Conservation (phyloP, 208 protist genomes). For the Leishmania braziliensis region DNA sequence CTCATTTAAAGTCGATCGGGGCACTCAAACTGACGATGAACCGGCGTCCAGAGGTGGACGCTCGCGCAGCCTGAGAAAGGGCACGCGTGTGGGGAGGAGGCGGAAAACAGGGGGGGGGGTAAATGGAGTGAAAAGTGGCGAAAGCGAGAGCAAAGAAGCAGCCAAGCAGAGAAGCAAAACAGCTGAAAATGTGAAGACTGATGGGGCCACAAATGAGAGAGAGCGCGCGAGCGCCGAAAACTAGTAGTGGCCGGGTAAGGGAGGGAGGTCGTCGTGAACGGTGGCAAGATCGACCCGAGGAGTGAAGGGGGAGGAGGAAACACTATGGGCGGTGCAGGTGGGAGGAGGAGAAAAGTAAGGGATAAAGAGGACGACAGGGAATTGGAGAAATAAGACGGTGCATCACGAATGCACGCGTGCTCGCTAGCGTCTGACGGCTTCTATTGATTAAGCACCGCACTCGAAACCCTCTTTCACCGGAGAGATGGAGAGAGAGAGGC, state of each 20-base stretch:
- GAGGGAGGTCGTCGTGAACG: not conserved
- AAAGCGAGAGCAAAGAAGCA: not conserved
- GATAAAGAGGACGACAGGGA: slow-evolving; percentile 7
- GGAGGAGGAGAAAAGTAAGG: slow-evolving; percentile 4
- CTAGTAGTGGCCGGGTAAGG: not conserved
- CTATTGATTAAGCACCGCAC: not conserved
- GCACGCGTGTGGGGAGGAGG: not conserved
- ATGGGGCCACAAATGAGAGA: not conserved
- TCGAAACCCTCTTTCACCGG: not conserved
- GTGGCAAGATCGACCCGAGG: not conserved
- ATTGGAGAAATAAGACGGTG: not conserved
- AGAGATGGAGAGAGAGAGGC: not conserved
- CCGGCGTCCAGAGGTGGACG: not conserved
- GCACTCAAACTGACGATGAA: not conserved
- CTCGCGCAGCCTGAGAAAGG: not conserved
- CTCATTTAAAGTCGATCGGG: not conserved
- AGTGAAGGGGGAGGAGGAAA: not conserved
- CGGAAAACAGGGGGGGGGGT: not conserved
- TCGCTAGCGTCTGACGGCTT: not conserved
- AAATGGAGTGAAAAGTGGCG: not conserved
- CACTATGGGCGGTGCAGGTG: not conserved
- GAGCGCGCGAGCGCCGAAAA: not conserved
- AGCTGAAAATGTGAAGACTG: not conserved
- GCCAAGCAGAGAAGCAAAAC: not conserved
- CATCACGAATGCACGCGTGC: not conserved